Base-by-base conservation (phyloP, 2,329 filamentous ascomycete species). In the Neofusicoccum parvum region DNA sequence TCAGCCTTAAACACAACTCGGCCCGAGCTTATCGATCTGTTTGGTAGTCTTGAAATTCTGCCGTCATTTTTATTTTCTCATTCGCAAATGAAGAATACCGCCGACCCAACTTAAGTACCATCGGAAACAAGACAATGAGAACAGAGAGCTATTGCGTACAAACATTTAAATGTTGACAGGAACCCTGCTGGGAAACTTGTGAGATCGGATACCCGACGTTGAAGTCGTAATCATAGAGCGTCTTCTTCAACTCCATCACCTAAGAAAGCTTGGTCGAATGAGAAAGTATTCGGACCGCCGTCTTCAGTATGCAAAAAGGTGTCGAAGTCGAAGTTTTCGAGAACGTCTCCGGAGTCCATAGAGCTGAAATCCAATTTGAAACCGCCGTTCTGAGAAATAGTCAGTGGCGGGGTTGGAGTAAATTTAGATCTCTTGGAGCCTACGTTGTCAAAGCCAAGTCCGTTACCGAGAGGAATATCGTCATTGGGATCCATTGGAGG, bases 301-400 rank as follows among this genome's bases (percentile, higher is more conserved):
- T 80, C 80, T 45, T 78, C 79, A 34, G 83, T 86, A 71, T 88
- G 87, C 62, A 90, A 79, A 79, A 89, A 90, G 15, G 84, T 86
- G 72, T 89, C 87, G 73, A 90, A 90, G 75, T 90, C 87, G 73
- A 90, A 89, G 84, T 84, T 78, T 80, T 88, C 71, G 80, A 87
- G 81, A 83, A 91, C 84, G 87, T 92, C 81, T 85, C 84, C 65
- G 80, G 85, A 75, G 80, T 81, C 82, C 82, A 81, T 75, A 70
- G 70, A 67, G 54, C 72, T 74, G 67, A 82, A 78, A 63, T 78
- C 76, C 64, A 81, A 72, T 48, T 74, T 77, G 64, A 78, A 74
- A 64, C 70, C 72, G 62, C 66, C 65, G 64, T 76, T 73, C 75
- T 80, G 20, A 54, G 68, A 66, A 68, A 68, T 65, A 66, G 69